These are phyloP conservation scores for Actinomortierella ambigua DNA, from an alignment of 371 early-diverging fungal species.

Conservation along the genomic window DNA sequence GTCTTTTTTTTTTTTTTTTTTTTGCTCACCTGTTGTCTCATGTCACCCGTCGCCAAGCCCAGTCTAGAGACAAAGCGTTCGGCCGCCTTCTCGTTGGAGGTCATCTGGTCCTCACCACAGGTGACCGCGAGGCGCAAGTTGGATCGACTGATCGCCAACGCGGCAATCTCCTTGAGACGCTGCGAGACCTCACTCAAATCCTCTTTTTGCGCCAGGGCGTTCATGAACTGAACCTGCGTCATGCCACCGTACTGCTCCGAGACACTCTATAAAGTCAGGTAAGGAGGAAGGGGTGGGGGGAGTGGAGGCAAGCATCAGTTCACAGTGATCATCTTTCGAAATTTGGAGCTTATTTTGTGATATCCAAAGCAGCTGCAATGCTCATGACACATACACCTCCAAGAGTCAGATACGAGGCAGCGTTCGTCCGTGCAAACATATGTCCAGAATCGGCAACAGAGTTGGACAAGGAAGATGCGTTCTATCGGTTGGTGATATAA, in stretches of 20 bases:
- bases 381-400: conserved; percentile 46
- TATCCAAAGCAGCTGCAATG: no score
- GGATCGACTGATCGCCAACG: conserved; percentile 57
- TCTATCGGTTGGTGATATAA: conserved; percentile 31
- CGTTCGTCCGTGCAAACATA: conserved; percentile 77
- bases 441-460: conserved; percentile 89
- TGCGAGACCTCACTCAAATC: conserved; percentile 64
- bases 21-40: no score
- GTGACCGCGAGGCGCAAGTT: conserved; percentile 72
- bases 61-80: conserved; percentile 56
- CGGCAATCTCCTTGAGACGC: conserved; percentile 67
- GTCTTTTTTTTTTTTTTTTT: no score
- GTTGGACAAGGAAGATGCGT: conserved; percentile 74
- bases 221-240: conserved; percentile 82
- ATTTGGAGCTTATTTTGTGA: no score
- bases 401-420: conserved; percentile 70
- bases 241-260: conserved; percentile 78
- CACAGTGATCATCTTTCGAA: no score
- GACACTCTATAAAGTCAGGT: conserved; percentile 12
- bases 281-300: neutral
- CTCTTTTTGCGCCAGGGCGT: conserved; percentile 61
- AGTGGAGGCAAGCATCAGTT: neutral
- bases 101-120: conserved; percentile 64
- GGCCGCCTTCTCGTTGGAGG: conserved; percentile 63
- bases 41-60: neutral